Conservation (phyloP, 495 filamentous ascomycete genomes). For the Aspergillus avenaceus region DNA sequence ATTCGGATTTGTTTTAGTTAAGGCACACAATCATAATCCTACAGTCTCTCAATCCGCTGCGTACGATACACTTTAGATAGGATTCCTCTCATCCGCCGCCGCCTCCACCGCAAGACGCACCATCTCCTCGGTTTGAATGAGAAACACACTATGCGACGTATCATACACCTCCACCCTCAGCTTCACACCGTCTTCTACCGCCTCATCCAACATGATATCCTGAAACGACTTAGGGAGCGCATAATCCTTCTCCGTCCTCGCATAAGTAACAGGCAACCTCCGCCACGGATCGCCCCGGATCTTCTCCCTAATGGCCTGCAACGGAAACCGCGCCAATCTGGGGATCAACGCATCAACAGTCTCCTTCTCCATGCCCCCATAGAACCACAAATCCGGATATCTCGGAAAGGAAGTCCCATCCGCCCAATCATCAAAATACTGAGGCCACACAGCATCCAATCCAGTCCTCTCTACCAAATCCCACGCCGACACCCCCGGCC, state of each 20-base stretch:
- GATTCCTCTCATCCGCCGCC: constrained; percentile 10
- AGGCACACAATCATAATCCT: not conserved
- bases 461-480: constrained; percentile 20
- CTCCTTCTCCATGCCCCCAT: constrained; percentile 19
- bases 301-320: constrained; percentile 16
- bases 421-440: constrained; percentile 14
- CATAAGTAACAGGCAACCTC: constrained; percentile 33
- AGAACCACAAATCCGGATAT: constrained; percentile 24
- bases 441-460: constrained; percentile 13
- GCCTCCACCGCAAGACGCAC: constrained; percentile 14
- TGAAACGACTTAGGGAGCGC: constrained; percentile 30
- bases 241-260: constrained; percentile 29
- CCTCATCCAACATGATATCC: constrained; percentile 27
- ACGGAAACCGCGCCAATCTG: constrained; percentile 28
- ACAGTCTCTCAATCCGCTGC: no score
- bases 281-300: constrained; percentile 29
- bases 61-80: no score
- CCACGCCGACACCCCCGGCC: constrained; percentile 12
- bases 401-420: constrained; percentile 17
- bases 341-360: constrained; percentile 17
- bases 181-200: constrained; percentile 19
- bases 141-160: constrained; percentile 27
- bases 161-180: constrained; percentile 22
- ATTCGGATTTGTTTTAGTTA: no score
- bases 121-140: constrained; percentile 24